Evolutionary conservation across 345 rosid species (phyloP), one percentile per base, ranked within the genome.

Genomic region (Abelmoschus esculentus): DNA sequence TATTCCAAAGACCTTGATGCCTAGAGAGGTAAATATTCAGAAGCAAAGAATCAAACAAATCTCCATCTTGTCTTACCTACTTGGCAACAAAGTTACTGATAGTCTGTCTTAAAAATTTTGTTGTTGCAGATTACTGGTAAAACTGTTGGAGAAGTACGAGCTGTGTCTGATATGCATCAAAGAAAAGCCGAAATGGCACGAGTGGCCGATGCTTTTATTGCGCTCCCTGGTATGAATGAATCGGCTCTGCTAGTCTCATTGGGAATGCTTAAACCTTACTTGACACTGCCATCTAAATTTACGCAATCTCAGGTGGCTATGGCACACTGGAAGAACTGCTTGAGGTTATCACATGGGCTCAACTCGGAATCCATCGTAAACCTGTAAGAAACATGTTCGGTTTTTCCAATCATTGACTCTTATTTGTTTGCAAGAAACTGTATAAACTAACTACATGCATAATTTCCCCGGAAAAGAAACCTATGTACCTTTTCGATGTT

Each of bases 291-390:
- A 46, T 7, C 19, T 46, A 46, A 31, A 63, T 19, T 54, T 40
- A n/a, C 19, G 31, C 22, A 52, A 38, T 59, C 34, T 53, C 72
- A 93, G 98, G 98, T 74, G 98, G 98, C 34, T 93, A 93, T 75
- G 98, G 98, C 40, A 93, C 98, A 32, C 90, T 93, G 0, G 98
- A 93, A 74, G 98, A 93, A 70, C 75, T 93, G 73, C 91, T 93
- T 32, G 98, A 93, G 83, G 97, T 90, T 67, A 93, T 93, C 75
- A 90, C 98, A 36, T 89, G 98, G 98, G 96, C 97, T 67, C 98
- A 93, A 82, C 97, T 93, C 14, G 92, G 97, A 32, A 93, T 93
- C 79, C 98, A 93, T 80, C 82, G 79, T 55, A 93, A 93, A 80
- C 98, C 98, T 64, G 97, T 90, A 86, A 81, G 89, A 68, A 66